Percentiles rank a stretch among this genome's conserved stretches.
phyloP scores from a whole-genome alignment of 2,329 filamentous ascomycete species.

The Grosmannia serpens region DNA sequence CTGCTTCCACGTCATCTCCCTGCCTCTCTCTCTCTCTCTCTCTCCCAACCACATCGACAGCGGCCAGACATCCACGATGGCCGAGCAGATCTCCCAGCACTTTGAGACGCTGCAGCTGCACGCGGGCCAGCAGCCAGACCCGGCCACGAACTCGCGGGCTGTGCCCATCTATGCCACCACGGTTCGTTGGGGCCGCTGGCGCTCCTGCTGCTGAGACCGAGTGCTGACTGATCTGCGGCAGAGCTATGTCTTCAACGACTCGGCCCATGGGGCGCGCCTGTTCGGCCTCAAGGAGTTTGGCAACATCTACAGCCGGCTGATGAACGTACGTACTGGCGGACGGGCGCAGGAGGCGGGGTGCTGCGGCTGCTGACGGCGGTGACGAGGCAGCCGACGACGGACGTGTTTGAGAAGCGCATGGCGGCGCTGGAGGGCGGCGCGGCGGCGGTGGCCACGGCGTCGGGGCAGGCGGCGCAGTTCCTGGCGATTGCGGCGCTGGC shows the following conservation, averaged over 20 bases:
- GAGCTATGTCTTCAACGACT: slow-evolving; percentile 93
- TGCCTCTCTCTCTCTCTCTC: background rate
- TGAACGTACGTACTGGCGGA: slow-evolving; percentile 61
- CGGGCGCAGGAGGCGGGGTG: background rate
- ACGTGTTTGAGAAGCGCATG: slow-evolving; percentile 92
- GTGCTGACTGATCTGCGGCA: background rate
- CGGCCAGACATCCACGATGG: slow-evolving; percentile 20
- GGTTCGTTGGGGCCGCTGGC: slow-evolving; percentile 34
- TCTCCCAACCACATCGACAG: background rate
- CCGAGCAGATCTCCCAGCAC: slow-evolving; percentile 40
- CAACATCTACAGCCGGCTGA: slow-evolving; percentile 96
- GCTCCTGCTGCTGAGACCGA: background rate
- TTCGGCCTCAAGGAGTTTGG: slow-evolving; percentile 95
- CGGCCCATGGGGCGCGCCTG: slow-evolving; percentile 83
- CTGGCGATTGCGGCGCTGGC: slow-evolving; percentile 80
- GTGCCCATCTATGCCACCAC: slow-evolving; percentile 94
- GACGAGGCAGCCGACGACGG: slow-evolving; percentile 63
- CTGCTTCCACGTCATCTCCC: background rate
- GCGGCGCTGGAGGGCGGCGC: slow-evolving; percentile 91
- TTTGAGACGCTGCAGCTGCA: slow-evolving; percentile 84
- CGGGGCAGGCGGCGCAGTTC: slow-evolving; percentile 86
- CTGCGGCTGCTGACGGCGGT: background rate
- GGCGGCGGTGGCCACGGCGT: slow-evolving; percentile 72
- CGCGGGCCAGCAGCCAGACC: slow-evolving; percentile 70
- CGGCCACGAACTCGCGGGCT: slow-evolving; percentile 73